Base-by-base conservation (phyloP, 1,284 basidiomycete genomes). In the Clitocybe nebularis region DNA sequence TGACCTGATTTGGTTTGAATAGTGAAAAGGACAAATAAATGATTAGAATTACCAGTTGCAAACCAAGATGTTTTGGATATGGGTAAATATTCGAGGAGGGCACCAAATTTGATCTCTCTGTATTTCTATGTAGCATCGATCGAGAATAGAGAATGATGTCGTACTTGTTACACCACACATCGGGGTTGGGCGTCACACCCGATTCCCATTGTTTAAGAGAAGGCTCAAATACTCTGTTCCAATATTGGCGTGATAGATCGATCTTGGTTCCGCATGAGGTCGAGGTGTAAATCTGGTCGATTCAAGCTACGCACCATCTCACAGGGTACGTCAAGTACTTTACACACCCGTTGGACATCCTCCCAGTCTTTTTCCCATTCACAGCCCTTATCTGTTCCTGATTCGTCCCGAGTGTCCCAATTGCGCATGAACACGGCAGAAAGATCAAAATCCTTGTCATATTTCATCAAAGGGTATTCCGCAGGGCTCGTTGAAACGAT, bases 361-460 rank as follows among this genome's bases (percentile, higher is more conserved):
- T 87, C 77, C 89, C 90, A 98, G 56, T 98, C 94, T 43, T 82
- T 84, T 63, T 97, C 87, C 95, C 95, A 98, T 57, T 91, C 86
- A 59, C 95, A 97, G 0, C 91, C 90, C 23, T 73, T 70, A 55
- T 87, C 81, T 5, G 73, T 76, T 30, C 75, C 86, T 33, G 72
- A 79, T 63, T 85, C 86, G 55, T 85, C 79, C 36, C 78, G 73
- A 11, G 75, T 82, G 54, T 84, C 93, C 94, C 95, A 98, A 52
- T 98, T 97, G 17, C 92, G 80, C 95, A 97, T 97, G 64, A 87
- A 98, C 0, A 97, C 76, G 1, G 92, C 93, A 43, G 80, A 88
- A 11, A 93, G 74, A 55, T 92, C 79, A 53, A 83, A 87, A 48
- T 86, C 86, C 81, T 89, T 47, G 4, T 34, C 17, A 5, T n/a